Evolutionary conservation across 352 stramenopile species (phyloP), one percentile per base, ranked within the genome.

Genomic region (Pythium aristosporum): DNA sequence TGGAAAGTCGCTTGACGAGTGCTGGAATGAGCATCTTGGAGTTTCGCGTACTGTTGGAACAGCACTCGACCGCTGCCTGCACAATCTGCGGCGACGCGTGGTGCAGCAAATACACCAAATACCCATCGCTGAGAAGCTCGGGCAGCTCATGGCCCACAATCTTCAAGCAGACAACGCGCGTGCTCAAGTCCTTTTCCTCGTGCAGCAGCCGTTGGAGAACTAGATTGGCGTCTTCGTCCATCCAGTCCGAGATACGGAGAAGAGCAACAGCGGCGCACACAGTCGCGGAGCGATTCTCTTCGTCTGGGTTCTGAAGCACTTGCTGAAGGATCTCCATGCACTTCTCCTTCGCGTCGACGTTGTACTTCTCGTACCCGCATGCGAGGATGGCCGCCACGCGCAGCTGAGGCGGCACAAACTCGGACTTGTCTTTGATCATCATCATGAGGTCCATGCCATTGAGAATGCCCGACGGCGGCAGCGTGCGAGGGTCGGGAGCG

Each of bases 391-490:
- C 82, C 0, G 84, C 82, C 18, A 95, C 72, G 8, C 84, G 75
- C 46, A 95, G 68, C 55, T 91, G 80, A 1, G 77, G 67, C 12
- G 84, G 82, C 1, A 86, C 70, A 18, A 74, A 68, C 44, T 71
- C 47, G 6, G 77, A 87, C 54, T 90, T 91, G 30, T 93, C 79
- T 23, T 86, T 82, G 12, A 93, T 72, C 44, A 93, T 68, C 81
- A 93, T 88, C 80, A 93, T 89, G 16, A 93, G 68, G 60, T 93
- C 84, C 82, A 91, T 91, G 0, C 77, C 83, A 65, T 93, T 87
- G 60, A 93, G 89, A 25, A 93, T 80, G 0, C 79, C 81, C 1
- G 78, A 76, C 6, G 82, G 84, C 21, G 78, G 82, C 4, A 74
- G 73, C 5, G 42, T 63, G 48, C 68, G 77, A 18, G 67, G 63